Base-by-base conservation (phyloP, 768 basidiomycete species). In the Lentinula boryana region DNA sequence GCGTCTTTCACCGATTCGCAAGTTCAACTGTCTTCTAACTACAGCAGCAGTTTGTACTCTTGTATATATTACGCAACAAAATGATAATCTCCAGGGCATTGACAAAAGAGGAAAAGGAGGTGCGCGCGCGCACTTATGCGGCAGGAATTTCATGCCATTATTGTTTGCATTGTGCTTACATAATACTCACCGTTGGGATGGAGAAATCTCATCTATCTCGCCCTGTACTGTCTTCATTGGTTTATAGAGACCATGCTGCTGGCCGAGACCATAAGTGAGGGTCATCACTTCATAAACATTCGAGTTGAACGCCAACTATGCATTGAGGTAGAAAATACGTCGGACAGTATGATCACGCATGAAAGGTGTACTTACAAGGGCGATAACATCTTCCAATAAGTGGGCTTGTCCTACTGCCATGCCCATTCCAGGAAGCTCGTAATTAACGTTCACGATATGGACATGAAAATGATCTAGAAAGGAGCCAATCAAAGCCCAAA, bases 401-500 rank as follows among this genome's bases (percentile, higher is more conserved):
- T 97, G 94, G 0, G 95, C 93, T 68, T 95, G 95, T 1, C 94
- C 96, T 0, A 94, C 89, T 0, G 81, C 75, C 84, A 91, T 89
- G 0, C 95, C 90, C 63, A 83, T 65, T 13, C 85, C 79, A 1
- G 70, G 72, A n/a, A 73, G 79, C 44, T 80, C 79, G 64, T 89
- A 84, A 62, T 86, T 85, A 0, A 83, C 83, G 66, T 95, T 89
- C 31, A 93, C 91, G 56, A 96, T 87, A 66, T 98, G 95, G 2
- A 97, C 90, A 63, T 98, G 95, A 69, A 97, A 93, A 67, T 94
- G 95, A 69, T 97, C 95, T 96, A 49, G 18, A 48, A 48, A n/a
- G 43, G 18, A 31, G n/a, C 44, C 23, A 49, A 33, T 43, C 7
- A 36, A 12, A 23, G 16, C 23, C 3, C 23, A 9, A 13, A 54